phyloP scores from a whole-genome alignment of 2,329 filamentous ascomycete genomes.

The Trichoderma simmonsii region DNA sequence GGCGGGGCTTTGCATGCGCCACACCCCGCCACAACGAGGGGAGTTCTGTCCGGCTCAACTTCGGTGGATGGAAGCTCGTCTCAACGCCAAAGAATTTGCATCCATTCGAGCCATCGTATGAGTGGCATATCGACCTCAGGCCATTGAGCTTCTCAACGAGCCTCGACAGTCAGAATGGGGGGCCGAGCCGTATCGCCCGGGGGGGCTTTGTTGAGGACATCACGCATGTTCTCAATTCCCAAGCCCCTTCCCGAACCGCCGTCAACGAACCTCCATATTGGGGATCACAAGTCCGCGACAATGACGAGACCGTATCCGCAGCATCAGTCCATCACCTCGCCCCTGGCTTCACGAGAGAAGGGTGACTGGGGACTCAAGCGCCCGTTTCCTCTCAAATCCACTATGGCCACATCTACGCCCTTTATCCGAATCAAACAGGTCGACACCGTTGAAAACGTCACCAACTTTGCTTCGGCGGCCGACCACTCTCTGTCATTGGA shows the following conservation, averaged over 20 bases:
- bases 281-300: slow-evolving; percentile 37
- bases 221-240: slow-evolving; percentile 86
- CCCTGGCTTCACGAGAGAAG: slow-evolving; percentile 64
- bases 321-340: slow-evolving; percentile 77
- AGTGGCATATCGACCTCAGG: slow-evolving; percentile 20
- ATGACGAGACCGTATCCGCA: slow-evolving; percentile 74
- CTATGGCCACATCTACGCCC: slow-evolving; percentile 68
- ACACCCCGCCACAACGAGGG: slow-evolving; percentile 15
- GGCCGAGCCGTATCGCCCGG: slow-evolving; percentile 53
- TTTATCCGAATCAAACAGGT: slow-evolving; percentile 72
- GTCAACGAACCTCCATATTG: slow-evolving; percentile 40
- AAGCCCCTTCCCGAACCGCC: slow-evolving; percentile 66
- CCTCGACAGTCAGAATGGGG: slow-evolving; percentile 32
- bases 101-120: not conserved
- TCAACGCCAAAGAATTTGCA: slow-evolving; percentile 29
- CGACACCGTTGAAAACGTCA: slow-evolving; percentile 83
- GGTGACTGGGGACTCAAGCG: slow-evolving; percentile 96
- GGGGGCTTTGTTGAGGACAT: slow-evolving; percentile 73
- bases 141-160: slow-evolving; percentile 31
- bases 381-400: slow-evolving; percentile 72
- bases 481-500: slow-evolving; percentile 77
- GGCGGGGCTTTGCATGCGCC: slow-evolving; percentile 14
- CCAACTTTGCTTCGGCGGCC: slow-evolving; percentile 79
- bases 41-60: slow-evolving; percentile 29
- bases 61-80: slow-evolving; percentile 27